Percentiles rank a stretch among this genome's conserved stretches.
phyloP scores from a whole-genome alignment of 2,329 filamentous ascomycete genomes.

The Cytospora mali region DNA sequence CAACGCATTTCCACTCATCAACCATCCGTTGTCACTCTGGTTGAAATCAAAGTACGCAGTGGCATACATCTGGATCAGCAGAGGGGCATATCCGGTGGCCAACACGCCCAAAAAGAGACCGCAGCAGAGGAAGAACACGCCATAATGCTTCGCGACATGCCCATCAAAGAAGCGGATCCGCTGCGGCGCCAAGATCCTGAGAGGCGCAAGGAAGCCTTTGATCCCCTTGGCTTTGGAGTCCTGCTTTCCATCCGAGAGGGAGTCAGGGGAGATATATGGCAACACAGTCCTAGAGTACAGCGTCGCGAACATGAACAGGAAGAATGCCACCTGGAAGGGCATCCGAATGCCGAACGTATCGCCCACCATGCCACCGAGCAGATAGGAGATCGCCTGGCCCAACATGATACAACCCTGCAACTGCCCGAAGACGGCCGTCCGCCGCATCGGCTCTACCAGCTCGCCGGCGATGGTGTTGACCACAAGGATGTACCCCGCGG shows the following conservation, averaged over 20 bases:
- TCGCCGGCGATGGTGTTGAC: constrained; percentile 71
- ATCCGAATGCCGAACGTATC: constrained; percentile 64
- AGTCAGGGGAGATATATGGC: constrained; percentile 54
- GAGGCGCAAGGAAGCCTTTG: constrained; percentile 61
- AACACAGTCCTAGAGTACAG: constrained; percentile 46
- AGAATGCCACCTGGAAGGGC: constrained; percentile 66
- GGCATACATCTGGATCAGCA: constrained; percentile 60
- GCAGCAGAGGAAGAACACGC: constrained; percentile 62
- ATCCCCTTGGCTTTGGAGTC: constrained; percentile 41
- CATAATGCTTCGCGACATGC: constrained; percentile 55
- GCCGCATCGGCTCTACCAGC: constrained; percentile 58
- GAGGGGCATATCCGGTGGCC: constrained; percentile 66
- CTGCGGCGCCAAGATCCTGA: constrained; percentile 61
- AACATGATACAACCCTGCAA: constrained; percentile 70
- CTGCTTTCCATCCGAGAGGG: constrained; percentile 39
- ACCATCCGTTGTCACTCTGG: constrained; percentile 53
- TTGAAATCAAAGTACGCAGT: constrained; percentile 54
- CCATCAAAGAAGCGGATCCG: constrained; percentile 54
- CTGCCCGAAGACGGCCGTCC: constrained; percentile 67
- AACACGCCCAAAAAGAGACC: constrained; percentile 67
- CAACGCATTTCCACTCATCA: constrained; percentile 56
- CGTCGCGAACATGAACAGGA: constrained; percentile 53
- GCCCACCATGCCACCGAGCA: constrained; percentile 66
- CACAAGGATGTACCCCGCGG: constrained; percentile 68
- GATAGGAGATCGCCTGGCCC: constrained; percentile 64